phyloP scores from a whole-genome alignment of 495 filamentous ascomycete genomes.

The Hypoxylon rickii region DNA sequence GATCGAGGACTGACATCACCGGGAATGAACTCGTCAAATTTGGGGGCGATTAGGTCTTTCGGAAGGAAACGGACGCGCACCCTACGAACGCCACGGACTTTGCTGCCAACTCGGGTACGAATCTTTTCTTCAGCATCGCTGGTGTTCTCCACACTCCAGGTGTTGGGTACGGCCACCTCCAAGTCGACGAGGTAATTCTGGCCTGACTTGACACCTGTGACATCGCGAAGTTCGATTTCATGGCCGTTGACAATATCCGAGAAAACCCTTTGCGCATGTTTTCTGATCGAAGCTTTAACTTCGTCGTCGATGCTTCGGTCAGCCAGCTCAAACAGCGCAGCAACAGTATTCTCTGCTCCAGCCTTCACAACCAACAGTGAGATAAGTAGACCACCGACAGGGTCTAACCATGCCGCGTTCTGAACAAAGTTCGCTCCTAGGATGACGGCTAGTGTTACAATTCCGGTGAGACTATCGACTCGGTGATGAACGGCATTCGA shows the following conservation, averaged over 20 bases:
- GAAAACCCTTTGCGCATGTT: constrained; percentile 64
- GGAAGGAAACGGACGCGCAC: constrained; percentile 83
- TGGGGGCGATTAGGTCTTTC: constrained; percentile 56
- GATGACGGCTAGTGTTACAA: constrained; percentile 88
- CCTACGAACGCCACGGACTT: constrained; percentile 78
- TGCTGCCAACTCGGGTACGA: constrained; percentile 68
- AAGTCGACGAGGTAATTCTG: constrained; percentile 94
- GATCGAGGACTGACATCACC: constrained; percentile 63
- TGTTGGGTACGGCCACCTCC: constrained; percentile 74
- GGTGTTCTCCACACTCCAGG: constrained; percentile 71
- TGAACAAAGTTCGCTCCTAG: constrained; percentile 83
- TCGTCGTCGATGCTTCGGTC: constrained; percentile 88
- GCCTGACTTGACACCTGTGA: constrained; percentile 89
- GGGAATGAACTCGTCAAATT: constrained; percentile 80
- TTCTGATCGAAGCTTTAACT: constrained; percentile 68
- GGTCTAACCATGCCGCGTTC: constrained; percentile 88
- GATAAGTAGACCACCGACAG: constrained; percentile 90
- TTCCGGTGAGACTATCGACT: constrained; percentile 90
- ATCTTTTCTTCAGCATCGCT: constrained; percentile 72
- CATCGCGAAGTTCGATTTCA: constrained; percentile 65
- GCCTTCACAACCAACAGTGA: constrained; percentile 91
- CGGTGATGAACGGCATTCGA: constrained; percentile 97
- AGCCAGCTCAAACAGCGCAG: constrained; percentile 82
- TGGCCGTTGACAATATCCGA: constrained; percentile 48
- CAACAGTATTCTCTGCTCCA: constrained; percentile 81